Evolutionary conservation across 2,329 filamentous ascomycete genomes (phyloP), one percentile per base, ranked within the genome.

Genomic region (Coleophoma eucalyptorum): DNA sequence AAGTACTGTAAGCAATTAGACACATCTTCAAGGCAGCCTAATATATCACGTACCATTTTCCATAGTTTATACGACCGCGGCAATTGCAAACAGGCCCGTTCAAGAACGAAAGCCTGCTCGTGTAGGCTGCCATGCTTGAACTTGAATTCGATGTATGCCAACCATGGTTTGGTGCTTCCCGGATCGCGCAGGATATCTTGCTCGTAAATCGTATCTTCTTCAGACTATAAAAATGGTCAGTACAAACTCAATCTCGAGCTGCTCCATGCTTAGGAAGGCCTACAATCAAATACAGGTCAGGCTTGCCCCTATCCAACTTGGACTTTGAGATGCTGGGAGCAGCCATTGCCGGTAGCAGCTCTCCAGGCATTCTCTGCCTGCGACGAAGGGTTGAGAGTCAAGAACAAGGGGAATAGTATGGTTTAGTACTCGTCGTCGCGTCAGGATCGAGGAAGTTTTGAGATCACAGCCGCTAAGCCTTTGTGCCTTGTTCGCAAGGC

Each of bases 11-110:
- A 41, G 33, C 42, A 51, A 49, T 61, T 52, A 60, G 56, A 51
- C 10, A 52, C 47, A 46, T 40, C 38, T 40, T 6, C 33, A 43
- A 43, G 37, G 21, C 16, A 42, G 21, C 45, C 26, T 10, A 41
- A 55, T 15, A 12, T 46, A 6, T 18, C 42, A 61, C 71, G 52
- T 72, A 90, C 86, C 83, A 96, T 84, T 73, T 96, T 97, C 94
- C 94, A 99, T 45, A 99, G 78, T 74, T 99, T 99, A 76, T 96
- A 99, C 26, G 93, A 97, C 60, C 94, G 83, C 46, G 94, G 94
- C 43, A 99, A 80, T 62, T 95, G 88, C 56, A 82, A 78, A 69
- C 93, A 97, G 51, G 94, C 93, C 65, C 94, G 84, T 72, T 97
- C 94, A 74, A 97, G 87, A 35, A 91, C 80, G 59, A 82, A 84